Percentiles rank a stretch among this genome's conserved stretches.
These are phyloP conservation scores for Pestalotiopsis sp. DNA, from an alignment of 2,329 filamentous ascomycete genomes.

Conservation along the genomic window DNA sequence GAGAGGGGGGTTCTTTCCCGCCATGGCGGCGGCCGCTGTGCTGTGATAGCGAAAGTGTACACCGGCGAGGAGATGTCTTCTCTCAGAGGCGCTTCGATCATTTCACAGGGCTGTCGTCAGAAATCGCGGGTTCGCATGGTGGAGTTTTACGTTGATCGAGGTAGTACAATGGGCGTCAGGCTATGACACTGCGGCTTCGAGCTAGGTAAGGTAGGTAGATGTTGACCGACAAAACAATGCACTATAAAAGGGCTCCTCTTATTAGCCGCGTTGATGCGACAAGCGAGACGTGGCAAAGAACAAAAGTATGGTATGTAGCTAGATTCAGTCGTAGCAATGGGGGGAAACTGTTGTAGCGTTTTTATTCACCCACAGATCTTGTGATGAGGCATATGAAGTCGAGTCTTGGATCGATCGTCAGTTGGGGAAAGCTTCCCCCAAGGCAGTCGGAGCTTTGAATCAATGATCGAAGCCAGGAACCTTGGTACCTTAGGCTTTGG, in stretches of 20 bases:
- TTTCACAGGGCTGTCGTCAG: neutral
- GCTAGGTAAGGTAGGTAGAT: neutral
- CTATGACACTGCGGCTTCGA: neutral
- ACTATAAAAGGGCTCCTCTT: neutral
- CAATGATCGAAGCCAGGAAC: neutral
- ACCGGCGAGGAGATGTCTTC: neutral
- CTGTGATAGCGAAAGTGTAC: constrained; percentile 11
- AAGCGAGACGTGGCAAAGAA: neutral
- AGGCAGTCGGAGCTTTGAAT: neutral
- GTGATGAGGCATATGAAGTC: neutral
- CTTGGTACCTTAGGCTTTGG: neutral
- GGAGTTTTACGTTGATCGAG: neutral
- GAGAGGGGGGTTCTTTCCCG: constrained; percentile 28
- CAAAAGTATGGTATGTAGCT: neutral
- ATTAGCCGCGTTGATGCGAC: neutral
- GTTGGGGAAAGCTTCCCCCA: neutral
- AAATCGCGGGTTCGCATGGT: neutral
- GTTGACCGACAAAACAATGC: neutral
- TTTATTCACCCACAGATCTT: neutral
- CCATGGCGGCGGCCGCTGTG: constrained; percentile 26
- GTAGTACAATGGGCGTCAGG: neutral
- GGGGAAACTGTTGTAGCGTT: neutral
- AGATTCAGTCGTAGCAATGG: neutral
- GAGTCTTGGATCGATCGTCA: neutral
- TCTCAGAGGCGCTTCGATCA: neutral